Conservation (phyloP, 768 basidiomycete species). For the Melanogaster broomeanus region DNA sequence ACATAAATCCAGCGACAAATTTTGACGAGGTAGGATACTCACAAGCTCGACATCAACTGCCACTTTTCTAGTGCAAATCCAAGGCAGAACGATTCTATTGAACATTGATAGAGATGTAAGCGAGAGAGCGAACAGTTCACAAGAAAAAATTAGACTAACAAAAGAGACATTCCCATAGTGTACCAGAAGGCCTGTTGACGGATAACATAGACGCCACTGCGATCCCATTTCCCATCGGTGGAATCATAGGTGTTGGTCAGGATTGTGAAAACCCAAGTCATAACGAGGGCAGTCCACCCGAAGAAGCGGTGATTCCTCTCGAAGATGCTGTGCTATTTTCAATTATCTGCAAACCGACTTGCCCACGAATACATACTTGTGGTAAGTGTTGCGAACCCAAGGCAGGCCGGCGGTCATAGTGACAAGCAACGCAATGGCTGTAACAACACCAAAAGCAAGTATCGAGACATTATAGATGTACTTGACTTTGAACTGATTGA, state of each 20-base stretch:
- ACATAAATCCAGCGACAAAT: slow-evolving; percentile 1
- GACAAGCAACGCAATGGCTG: slow-evolving; percentile 55
- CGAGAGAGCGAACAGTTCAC: background rate
- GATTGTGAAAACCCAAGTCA: slow-evolving; percentile 68
- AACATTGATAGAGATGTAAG: background rate
- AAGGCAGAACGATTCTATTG: slow-evolving; percentile 66
- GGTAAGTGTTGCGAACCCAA: slow-evolving; percentile 78
- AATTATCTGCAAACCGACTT: background rate
- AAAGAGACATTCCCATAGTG: slow-evolving; percentile 68
- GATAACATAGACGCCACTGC: slow-evolving; percentile 53
- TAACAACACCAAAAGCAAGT: slow-evolving; percentile 61
- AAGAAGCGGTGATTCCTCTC: slow-evolving; percentile 80
- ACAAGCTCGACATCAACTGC: slow-evolving; percentile 75
- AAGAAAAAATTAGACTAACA: slow-evolving; percentile 45
- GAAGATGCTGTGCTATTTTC: slow-evolving; percentile 54
- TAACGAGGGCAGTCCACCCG: slow-evolving; percentile 66
- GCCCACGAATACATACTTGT: slow-evolving; percentile 57
- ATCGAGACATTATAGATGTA: slow-evolving; percentile 54
- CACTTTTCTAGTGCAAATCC: slow-evolving; percentile 75
- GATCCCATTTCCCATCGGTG: slow-evolving; percentile 55
- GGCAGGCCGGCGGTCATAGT: slow-evolving; percentile 70
- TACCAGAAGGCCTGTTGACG: slow-evolving; percentile 81
- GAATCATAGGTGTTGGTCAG: slow-evolving; percentile 64
- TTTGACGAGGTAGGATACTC: slow-evolving; percentile 26
- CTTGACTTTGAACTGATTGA: slow-evolving; percentile 53